A percentile compares a stretch with the other conserved stretches of the same genome.
Conservation (phyloP, 805 yeast species). For the Candida sphagnicola region DNA sequence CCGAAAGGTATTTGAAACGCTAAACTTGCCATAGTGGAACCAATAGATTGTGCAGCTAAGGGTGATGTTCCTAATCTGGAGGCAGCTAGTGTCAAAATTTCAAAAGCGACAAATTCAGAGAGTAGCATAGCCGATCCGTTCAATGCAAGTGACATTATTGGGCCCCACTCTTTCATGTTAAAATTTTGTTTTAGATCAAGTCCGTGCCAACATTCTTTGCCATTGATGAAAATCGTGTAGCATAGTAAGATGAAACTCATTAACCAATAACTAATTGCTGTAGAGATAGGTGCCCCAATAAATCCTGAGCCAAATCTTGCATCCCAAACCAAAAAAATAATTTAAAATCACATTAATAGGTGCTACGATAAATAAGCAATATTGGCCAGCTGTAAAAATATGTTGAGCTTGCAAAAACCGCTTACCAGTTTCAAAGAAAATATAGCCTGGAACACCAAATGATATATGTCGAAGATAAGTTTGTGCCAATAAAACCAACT, state of each 20-base stretch:
- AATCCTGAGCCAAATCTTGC: constrained; percentile 66
- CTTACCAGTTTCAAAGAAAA: constrained; percentile 76
- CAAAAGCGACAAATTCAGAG: constrained; percentile 41
- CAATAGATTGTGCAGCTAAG: constrained; percentile 41
- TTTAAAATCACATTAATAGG: constrained; percentile 68
- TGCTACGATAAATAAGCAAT: constrained; percentile 59
- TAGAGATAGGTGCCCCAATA: constrained; percentile 79
- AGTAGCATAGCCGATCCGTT: constrained; percentile 42
- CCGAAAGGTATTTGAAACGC: constrained; percentile 40
- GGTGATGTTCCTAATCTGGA: constrained; percentile 39
- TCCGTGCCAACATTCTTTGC: constrained; percentile 39
- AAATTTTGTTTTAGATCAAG: constrained; percentile 16
- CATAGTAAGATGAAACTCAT: constrained; percentile 33
- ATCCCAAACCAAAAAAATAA: constrained; percentile 73
- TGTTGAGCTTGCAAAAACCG: constrained; percentile 83
- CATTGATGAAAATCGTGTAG: constrained; percentile 31
- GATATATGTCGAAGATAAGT: constrained; percentile 54
- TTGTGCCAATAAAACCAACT: constrained; percentile 51
- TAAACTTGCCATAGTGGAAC: constrained; percentile 33
- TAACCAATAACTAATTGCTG: constrained; percentile 67
- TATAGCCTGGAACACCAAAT: constrained; percentile 74
- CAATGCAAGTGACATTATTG: constrained; percentile 49
- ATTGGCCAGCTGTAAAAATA: constrained; percentile 80
- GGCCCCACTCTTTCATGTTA: constrained; percentile 31
- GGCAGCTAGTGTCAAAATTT: constrained; percentile 43